These are phyloP conservation scores for Biscutella laevigata DNA, from an alignment of 441 rosid species.

Conservation along the genomic window DNA sequence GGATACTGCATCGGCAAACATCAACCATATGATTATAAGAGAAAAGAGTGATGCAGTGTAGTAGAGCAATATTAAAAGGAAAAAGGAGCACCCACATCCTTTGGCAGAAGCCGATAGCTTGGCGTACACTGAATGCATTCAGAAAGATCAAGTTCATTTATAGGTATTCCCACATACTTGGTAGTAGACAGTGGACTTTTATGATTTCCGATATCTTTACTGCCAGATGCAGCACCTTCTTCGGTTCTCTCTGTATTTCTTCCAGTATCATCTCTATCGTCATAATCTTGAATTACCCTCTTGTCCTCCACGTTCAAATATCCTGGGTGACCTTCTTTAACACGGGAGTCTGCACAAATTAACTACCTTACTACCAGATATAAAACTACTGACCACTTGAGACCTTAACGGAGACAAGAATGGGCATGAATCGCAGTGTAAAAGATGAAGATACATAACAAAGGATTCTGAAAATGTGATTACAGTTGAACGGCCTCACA, in stretches of 20 bases:
- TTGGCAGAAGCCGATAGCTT: slow-evolving; percentile 95
- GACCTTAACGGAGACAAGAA: background rate
- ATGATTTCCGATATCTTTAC: slow-evolving; percentile 49
- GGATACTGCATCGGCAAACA: slow-evolving; percentile 55
- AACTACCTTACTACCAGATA: slow-evolving; percentile 18
- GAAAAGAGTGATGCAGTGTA: slow-evolving; percentile 1
- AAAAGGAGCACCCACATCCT: slow-evolving; percentile 45
- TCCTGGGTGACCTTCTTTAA: slow-evolving; percentile 53
- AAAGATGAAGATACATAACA: background rate
- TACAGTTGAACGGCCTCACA: background rate
- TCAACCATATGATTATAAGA: slow-evolving; percentile 10
- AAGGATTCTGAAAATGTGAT: background rate
- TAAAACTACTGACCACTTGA: background rate
- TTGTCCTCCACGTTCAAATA: too few relatives aligned
- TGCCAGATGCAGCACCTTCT: slow-evolving; percentile 36
- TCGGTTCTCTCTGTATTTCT: slow-evolving; percentile 62
- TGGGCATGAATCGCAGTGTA: slow-evolving; percentile 7
- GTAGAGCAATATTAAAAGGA: slow-evolving; percentile 1
- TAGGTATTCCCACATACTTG: slow-evolving; percentile 68
- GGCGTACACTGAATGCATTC: slow-evolving; percentile 90
- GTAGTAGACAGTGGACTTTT: slow-evolving; percentile 47
- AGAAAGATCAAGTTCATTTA: slow-evolving; percentile 94
- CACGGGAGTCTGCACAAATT: slow-evolving; percentile 40
- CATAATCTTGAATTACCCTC: slow-evolving; percentile 47
- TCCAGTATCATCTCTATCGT: slow-evolving; percentile 50